Conservation (phyloP, 345 rosid genomes). For the Brassica incana region DNA sequence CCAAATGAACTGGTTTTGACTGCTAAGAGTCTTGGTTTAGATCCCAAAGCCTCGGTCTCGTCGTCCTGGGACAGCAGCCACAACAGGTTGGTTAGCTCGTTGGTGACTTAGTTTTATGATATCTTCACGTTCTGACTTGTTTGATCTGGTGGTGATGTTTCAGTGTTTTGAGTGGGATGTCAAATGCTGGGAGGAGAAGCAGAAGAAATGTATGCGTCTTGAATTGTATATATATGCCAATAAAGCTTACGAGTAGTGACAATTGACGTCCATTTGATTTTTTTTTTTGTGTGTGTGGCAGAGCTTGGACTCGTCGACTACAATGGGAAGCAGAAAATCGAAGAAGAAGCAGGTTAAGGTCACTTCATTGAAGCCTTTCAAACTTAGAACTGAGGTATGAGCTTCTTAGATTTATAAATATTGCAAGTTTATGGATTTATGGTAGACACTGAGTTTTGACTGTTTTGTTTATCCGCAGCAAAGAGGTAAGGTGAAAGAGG, state of each 20-base stretch:
- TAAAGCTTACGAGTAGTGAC: conserved; percentile 7
- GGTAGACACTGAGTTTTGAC: conserved; percentile 1
- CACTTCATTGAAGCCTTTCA: conserved; percentile 75
- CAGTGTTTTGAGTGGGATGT: conserved; percentile 64
- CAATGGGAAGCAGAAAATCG: conserved; percentile 65
- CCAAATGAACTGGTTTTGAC: conserved; percentile 61
- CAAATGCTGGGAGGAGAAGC: conserved; percentile 75
- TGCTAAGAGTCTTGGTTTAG: conserved; percentile 66
- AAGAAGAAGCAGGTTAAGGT: conserved; percentile 66
- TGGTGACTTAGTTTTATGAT: neutral
- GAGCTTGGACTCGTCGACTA: conserved; percentile 78
- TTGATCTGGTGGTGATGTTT: conserved; percentile 13
- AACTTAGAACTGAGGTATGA: conserved; percentile 85
- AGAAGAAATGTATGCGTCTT: conserved; percentile 62
- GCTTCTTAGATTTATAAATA: neutral
- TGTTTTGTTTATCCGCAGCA: conserved; percentile 47
- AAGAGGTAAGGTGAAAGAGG: conserved; percentile 86
- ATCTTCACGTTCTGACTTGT: neutral
- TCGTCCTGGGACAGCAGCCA: conserved; percentile 67
- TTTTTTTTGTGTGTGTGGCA: conserved; percentile 16
- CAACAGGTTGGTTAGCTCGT: conserved; percentile 49
- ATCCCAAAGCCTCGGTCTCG: conserved; percentile 55
- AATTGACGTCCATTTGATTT: neutral
- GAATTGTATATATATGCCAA: neutral
- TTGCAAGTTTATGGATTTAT: neutral